Evolutionary conservation across 179 eudicot genomes (phyloP).

Genomic region (Silene vulgaris): DNA sequence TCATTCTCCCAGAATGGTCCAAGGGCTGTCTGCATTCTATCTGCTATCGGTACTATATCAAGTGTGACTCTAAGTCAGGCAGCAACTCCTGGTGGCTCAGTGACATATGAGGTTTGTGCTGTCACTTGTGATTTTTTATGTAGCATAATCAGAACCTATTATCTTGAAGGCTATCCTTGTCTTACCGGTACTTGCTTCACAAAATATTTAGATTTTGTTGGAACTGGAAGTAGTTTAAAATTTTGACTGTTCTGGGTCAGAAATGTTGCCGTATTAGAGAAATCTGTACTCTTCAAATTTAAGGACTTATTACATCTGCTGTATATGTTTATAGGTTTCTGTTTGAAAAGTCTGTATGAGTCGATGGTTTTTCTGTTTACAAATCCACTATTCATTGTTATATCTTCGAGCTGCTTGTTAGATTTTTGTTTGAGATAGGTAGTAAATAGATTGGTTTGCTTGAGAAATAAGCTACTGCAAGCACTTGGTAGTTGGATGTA

Average conservation of each 20-base stretch:
- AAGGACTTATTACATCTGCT: neutral
- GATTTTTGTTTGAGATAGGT: neutral
- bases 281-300: neutral
- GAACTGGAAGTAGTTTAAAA: neutral
- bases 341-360: too few relatives aligned
- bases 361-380: neutral
- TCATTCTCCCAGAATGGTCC: slow-evolving; percentile 76
- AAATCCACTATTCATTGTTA: neutral
- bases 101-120: slow-evolving; percentile 70
- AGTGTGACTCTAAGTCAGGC: slow-evolving; percentile 75
- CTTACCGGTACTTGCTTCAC: neutral
- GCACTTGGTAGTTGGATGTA: neutral
- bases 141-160: neutral
- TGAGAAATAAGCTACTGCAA: neutral
- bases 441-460: neutral
- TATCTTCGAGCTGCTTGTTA: neutral
- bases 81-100: slow-evolving; percentile 74
- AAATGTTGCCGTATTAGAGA: neutral
- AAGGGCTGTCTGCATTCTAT: slow-evolving; percentile 68
- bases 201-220: neutral
- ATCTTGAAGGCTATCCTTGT: neutral
- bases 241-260: neutral
- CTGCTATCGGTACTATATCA: slow-evolving; percentile 71
- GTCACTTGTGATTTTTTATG: neutral
- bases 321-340: neutral